phyloP scores from a whole-genome alignment of 306 rosid genomes.

The Pyrus betulifolia region DNA sequence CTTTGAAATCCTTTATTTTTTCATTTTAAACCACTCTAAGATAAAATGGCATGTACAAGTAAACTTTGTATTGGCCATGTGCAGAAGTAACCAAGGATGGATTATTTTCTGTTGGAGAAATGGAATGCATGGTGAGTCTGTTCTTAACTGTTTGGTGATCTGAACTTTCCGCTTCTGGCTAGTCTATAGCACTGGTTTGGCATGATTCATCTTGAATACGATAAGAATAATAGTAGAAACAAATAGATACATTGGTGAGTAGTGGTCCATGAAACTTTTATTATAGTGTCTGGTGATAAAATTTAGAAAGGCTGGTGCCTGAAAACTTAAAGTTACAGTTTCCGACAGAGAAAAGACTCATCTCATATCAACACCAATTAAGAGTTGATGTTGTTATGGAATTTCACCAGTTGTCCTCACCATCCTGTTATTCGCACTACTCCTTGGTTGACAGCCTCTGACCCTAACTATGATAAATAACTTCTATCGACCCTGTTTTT shows the following conservation, averaged over 20 bases:
- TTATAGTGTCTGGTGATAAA: not conserved
- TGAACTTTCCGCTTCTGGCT: slow-evolving; percentile 1
- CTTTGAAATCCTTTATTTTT: not conserved
- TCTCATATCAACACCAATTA: not conserved
- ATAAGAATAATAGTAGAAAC: not conserved
- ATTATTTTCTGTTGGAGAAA: slow-evolving; percentile 96
- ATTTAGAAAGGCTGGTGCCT: not conserved
- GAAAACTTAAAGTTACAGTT: not conserved
- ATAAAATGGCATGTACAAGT: not conserved
- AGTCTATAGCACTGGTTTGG: slow-evolving; percentile 5
- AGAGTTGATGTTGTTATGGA: not conserved
- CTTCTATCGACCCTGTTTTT: not conserved
- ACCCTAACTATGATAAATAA: not conserved
- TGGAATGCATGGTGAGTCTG: slow-evolving; percentile 96
- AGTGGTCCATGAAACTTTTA: not conserved
- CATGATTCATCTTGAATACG: not conserved
- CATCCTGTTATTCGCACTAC: not conserved
- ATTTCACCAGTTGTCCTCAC: not conserved
- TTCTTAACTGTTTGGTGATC: slow-evolving; percentile 14
- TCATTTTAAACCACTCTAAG: not conserved
- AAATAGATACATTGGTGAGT: not conserved
- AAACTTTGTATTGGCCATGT: slow-evolving; percentile 22
- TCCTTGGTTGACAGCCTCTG: not conserved
- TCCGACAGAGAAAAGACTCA: not conserved
- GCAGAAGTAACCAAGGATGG: slow-evolving; percentile 98